Evolutionary conservation across 2,329 filamentous ascomycete genomes (phyloP).

Genomic region (Colletotrichum chrysophilum): DNA sequence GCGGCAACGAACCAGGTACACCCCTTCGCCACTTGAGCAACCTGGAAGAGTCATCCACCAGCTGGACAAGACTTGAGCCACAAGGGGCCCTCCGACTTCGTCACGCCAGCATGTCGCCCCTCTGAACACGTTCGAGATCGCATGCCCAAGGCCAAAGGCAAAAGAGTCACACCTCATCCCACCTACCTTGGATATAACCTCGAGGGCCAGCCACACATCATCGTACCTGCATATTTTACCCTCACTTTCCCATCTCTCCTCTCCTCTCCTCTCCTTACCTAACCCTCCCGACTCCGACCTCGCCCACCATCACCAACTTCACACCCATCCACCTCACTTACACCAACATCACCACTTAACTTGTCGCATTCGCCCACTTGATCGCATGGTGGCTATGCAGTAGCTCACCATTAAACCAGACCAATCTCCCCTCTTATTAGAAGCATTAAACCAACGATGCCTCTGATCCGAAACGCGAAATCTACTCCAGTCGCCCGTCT

Average conservation of each 20-base stretch:
- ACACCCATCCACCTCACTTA: neutral
- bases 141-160: conserved; percentile 9
- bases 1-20: conserved; percentile 21
- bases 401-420: conserved; percentile 36
- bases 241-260: neutral
- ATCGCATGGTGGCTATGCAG: conserved; percentile 32
- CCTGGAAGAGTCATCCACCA: conserved; percentile 31
- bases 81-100: conserved; percentile 24
- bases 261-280: neutral
- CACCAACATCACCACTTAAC: conserved; percentile 2
- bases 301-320: neutral
- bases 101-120: conserved; percentile 25
- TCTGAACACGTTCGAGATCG: conserved; percentile 23
- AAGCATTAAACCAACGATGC: conserved; percentile 55
- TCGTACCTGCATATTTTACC: conserved; percentile 9
- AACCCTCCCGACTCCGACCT: neutral
- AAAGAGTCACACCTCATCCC: conserved; percentile 24
- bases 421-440: conserved; percentile 31
- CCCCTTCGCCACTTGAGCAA: conserved; percentile 20
- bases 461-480: conserved; percentile 55
- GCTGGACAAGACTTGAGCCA: conserved; percentile 21
- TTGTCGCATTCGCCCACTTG: conserved; percentile 14
- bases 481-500: conserved; percentile 67
- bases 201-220: conserved; percentile 17
- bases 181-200: conserved; percentile 22